Conservation (phyloP, 495 filamentous ascomycete species). For the Opeltia flavorubescens region DNA sequence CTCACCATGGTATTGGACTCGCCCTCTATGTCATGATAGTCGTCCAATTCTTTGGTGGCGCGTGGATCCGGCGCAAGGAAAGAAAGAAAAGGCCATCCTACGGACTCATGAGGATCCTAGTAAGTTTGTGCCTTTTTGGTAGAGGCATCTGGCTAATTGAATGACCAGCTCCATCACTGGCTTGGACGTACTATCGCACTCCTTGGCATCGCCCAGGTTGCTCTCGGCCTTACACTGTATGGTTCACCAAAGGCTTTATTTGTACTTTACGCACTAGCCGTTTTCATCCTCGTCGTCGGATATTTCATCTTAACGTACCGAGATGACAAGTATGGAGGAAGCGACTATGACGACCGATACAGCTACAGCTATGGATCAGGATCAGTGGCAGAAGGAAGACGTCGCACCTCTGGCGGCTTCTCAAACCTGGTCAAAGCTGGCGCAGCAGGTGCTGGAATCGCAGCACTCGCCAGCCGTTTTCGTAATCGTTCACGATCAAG, state of each 20-base stretch:
- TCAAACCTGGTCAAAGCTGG: constrained; percentile 31
- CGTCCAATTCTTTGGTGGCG: constrained; percentile 67
- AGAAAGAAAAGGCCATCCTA: constrained; percentile 41
- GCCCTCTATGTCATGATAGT: constrained; percentile 77
- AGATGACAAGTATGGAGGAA: constrained; percentile 36
- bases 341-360: constrained; percentile 34
- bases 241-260: constrained; percentile 77
- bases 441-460: constrained; percentile 47
- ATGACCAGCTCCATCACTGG: constrained; percentile 62
- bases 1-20: constrained; percentile 87
- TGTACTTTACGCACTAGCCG: constrained; percentile 67
- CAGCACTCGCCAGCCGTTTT: constrained; percentile 40
- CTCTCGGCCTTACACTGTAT: constrained; percentile 81
- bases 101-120: constrained; percentile 56
- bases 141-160: constrained; percentile 9
- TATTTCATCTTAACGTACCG: constrained; percentile 64
- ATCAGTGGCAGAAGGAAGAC: constrained; percentile 17
- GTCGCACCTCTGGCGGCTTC: constrained; percentile 20
- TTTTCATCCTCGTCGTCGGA: constrained; percentile 45
- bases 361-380: constrained; percentile 34
- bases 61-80: constrained; percentile 48
- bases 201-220: constrained; percentile 74
- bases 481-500: constrained; percentile 19
- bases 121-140: constrained; percentile 24
- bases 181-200: constrained; percentile 61